Evolutionary conservation across 805 yeast species (phyloP), one percentile per base, ranked within the genome.

Genomic region (Metschnikowia reukaufii): DNA sequence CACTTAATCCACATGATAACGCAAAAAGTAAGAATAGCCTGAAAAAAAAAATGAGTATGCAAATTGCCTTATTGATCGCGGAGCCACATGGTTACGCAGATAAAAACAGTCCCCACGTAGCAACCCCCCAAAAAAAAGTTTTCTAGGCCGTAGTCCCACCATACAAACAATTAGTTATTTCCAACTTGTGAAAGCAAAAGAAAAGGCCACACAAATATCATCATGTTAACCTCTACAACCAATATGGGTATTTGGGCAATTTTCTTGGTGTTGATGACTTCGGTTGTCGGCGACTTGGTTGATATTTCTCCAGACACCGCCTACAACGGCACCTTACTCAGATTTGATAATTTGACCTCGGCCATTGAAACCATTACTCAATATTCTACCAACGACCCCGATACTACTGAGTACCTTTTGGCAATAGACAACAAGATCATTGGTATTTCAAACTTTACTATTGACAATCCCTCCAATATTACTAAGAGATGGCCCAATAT

Each of bases 281-380:
- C 29, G 8, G 29, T 13, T 4, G 29, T 25, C 2, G 29, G 29
- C 5, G 29, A 9, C 12, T 25, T 25, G 29, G 29, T n/a, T n/a
- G n/a, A n/a, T n/a, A n/a, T n/a, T n/a, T n/a, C n/a, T n/a, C n/a
- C 29, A 13, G 29, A 25, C 29, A 9, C 29, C 12, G 29, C 12
- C 12, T 25, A 25, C 12, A 25, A 25, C 18, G 30, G 17, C 23
- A 9, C 23, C 20, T 10, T 37, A 20, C 33, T 25, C n/a, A 16
- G 15, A 4, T 37, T 27, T 33, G 33, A 37, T 9, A 29, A 37
- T 23, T 25, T 17, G 33, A 17, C 18, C 15, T 37, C 41, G 9
- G 41, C 41, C 34, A 37, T 37, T 20, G 33, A 27, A 18, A 27
- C 41, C 15, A 29, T 37, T 9, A 25, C 41, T 4, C 25, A 25